Evolutionary conservation across 2,329 filamentous ascomycete species (phyloP).

Genomic region (Zymoseptoria brevis): DNA sequence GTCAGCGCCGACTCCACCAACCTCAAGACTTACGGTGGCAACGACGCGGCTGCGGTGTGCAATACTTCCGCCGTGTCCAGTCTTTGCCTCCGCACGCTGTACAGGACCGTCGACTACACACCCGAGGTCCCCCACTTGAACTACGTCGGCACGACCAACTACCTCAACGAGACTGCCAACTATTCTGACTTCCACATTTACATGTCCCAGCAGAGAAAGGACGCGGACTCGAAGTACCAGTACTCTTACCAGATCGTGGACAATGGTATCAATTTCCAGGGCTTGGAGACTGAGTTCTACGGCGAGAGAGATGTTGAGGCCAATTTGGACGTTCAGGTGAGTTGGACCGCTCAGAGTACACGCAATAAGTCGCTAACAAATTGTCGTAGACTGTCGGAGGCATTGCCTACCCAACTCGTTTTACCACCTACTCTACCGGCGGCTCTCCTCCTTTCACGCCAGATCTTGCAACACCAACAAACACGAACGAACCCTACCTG

Average conservation of each 20-base stretch:
- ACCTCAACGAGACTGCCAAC: slow-evolving; percentile 37
- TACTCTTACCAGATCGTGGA: slow-evolving; percentile 51
- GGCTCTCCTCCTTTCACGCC: slow-evolving; percentile 44
- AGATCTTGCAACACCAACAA: slow-evolving; percentile 40
- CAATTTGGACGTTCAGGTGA: slow-evolving; percentile 52
- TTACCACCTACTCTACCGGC: slow-evolving; percentile 52
- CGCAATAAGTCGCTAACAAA: no score
- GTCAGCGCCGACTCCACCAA: neutral
- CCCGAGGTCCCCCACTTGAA: slow-evolving; percentile 23
- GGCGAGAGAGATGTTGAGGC: slow-evolving; percentile 44
- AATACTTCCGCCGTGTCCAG: slow-evolving; percentile 36
- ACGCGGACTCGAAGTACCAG: slow-evolving; percentile 11
- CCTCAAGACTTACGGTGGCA: neutral
- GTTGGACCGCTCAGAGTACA: no score
- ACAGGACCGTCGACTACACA: slow-evolving; percentile 38
- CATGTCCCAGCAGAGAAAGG: slow-evolving; percentile 8
- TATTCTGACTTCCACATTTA: slow-evolving; percentile 13
- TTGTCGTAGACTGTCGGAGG: slow-evolving; percentile 37
- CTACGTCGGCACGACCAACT: slow-evolving; percentile 36
- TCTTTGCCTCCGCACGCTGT: slow-evolving; percentile 45
- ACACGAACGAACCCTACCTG: slow-evolving; percentile 58
- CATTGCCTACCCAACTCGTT: slow-evolving; percentile 37
- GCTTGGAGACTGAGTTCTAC: slow-evolving; percentile 31
- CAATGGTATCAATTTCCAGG: slow-evolving; percentile 48
- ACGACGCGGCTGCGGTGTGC: slow-evolving; percentile 5